Evolutionary conservation across 257 asterid species (phyloP).

Genomic region (Ocimum tenuiflorum): DNA sequence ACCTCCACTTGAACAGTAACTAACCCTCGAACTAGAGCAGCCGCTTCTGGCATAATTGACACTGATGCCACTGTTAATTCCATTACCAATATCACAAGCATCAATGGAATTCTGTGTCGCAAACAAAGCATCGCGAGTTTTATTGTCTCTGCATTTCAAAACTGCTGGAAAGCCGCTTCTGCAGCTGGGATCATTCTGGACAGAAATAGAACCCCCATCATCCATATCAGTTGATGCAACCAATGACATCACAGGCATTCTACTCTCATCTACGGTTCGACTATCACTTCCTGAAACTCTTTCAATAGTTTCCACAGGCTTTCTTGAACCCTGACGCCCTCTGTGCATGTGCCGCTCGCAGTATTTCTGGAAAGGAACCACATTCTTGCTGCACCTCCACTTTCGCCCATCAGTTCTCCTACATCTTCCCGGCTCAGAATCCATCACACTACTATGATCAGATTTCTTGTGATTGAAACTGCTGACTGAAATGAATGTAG

Average conservation of each 20-base stretch:
- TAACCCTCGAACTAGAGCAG: neutral
- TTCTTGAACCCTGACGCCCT: constrained; percentile 72
- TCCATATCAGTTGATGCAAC: constrained; percentile 6
- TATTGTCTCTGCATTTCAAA: neutral
- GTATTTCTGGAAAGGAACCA: constrained; percentile 44
- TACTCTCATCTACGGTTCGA: neutral
- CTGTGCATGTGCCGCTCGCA: constrained; percentile 67
- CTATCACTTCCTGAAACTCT: neutral
- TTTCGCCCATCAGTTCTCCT: constrained; percentile 70
- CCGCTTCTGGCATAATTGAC: constrained; percentile 4
- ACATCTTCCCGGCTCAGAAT: constrained; percentile 66
- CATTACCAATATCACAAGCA: constrained; percentile 13
- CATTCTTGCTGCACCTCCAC: constrained; percentile 65
- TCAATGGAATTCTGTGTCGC: neutral
- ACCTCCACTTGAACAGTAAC: neutral
- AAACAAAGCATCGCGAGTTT: neutral
- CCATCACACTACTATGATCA: constrained; percentile 34
- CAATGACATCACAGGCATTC: neutral
- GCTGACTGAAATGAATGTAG: constrained; percentile 16
- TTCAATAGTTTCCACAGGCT: constrained; percentile 57
- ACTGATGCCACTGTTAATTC: constrained; percentile 11
- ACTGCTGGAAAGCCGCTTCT: constrained; percentile 15
- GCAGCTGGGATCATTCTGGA: constrained; percentile 7
- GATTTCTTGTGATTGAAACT: constrained; percentile 15
- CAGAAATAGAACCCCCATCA: neutral